phyloP scores from a whole-genome alignment of 176 grass and related monocot genomes.

The Zoysia pacifica region DNA sequence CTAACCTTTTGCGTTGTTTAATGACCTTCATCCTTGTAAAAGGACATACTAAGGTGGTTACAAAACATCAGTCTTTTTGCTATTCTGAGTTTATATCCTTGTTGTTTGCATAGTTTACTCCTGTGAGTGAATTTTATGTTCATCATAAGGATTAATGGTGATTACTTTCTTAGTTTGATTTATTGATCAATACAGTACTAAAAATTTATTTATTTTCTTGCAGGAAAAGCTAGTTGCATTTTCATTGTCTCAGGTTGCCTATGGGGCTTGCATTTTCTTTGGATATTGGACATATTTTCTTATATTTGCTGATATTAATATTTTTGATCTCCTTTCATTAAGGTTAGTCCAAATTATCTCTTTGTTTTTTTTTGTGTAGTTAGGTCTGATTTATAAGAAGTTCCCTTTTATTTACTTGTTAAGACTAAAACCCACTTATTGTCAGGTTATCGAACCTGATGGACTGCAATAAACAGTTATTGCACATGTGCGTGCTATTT shows the following conservation, averaged over 20 bases:
- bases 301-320: slow-evolving; percentile 47
- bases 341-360: slow-evolving; percentile 57
- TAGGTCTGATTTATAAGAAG: slow-evolving; percentile 25
- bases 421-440: slow-evolving; percentile 31
- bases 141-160: too few species aligned
- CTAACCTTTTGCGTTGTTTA: slow-evolving; percentile 76
- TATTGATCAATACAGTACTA: slow-evolving; percentile 23
- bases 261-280: slow-evolving; percentile 71
- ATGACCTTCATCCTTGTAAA: slow-evolving; percentile 81
- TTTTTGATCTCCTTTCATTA: slow-evolving; percentile 64
- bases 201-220: slow-evolving; percentile 42
- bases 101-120: not conserved
- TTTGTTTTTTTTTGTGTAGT: slow-evolving; percentile 22
- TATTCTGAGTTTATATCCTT: slow-evolving; percentile 10
- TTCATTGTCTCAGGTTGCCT: slow-evolving; percentile 86
- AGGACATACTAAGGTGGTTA: slow-evolving; percentile 70
- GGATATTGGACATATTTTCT: slow-evolving; percentile 96
- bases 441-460: slow-evolving; percentile 68
- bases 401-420: slow-evolving; percentile 16
- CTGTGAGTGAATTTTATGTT: not conserved
- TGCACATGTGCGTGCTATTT: slow-evolving; percentile 97
- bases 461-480: slow-evolving; percentile 81
- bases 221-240: slow-evolving; percentile 82
- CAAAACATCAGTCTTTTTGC: slow-evolving; percentile 26
- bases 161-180: slow-evolving; percentile 14